Conservation (phyloP, 2,329 filamentous ascomycete genomes). For the Trichoderma sp. region DNA sequence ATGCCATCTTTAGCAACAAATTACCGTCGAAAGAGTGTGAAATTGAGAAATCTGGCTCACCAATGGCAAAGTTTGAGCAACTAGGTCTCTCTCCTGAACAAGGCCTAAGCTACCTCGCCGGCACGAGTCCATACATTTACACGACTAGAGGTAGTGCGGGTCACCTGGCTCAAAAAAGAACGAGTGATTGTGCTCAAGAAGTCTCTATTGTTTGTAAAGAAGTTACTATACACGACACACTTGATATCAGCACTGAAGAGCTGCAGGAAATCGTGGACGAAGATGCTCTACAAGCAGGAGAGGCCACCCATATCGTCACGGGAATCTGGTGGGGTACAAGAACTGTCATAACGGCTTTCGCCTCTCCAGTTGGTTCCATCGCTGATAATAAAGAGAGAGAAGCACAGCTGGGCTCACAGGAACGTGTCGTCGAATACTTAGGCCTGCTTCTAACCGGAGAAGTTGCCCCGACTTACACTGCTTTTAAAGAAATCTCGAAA, state of each 20-base stretch:
- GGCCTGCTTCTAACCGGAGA: background rate
- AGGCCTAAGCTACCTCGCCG: background rate
- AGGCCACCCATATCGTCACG: background rate
- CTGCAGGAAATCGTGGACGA: background rate
- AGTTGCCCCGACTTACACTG: background rate
- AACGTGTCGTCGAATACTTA: background rate
- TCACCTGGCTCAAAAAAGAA: background rate
- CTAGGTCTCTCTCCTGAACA: background rate
- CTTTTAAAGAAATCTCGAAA: background rate
- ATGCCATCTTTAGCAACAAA: background rate
- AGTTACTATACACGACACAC: background rate
- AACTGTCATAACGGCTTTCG: background rate
- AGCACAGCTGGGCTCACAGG: background rate
- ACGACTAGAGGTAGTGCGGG: background rate
- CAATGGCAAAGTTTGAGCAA: background rate
- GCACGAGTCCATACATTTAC: background rate
- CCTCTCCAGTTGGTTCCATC: background rate
- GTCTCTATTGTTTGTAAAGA: background rate
- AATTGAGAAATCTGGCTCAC: background rate
- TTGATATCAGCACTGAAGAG: background rate
- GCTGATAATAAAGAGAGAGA: background rate
- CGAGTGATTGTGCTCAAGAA: background rate
- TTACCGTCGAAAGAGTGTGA: background rate
- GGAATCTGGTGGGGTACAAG: background rate
- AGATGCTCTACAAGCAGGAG: background rate